Evolutionary conservation across 2,329 filamentous ascomycete species (phyloP).

Genomic region (Coleophoma cylindrospora): DNA sequence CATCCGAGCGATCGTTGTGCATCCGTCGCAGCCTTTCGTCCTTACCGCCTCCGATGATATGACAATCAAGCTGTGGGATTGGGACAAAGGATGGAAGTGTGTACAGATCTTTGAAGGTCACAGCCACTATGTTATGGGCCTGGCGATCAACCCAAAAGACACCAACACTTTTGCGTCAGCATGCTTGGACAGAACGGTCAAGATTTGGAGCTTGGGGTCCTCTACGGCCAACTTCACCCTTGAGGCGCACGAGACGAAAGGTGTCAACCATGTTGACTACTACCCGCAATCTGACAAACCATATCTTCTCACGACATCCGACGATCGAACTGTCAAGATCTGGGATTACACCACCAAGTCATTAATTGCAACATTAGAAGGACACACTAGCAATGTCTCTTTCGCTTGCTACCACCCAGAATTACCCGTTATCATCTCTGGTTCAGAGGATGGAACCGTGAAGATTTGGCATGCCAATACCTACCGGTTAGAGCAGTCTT

Average conservation of each 20-base stretch:
- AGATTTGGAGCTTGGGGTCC: constrained; percentile 95
- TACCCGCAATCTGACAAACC: constrained; percentile 70
- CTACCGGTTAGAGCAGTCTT: constrained; percentile 89
- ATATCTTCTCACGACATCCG: constrained; percentile 93
- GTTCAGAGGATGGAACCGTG: constrained; percentile 94
- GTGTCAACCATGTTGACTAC: constrained; percentile 96
- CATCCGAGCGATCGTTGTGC: constrained; percentile 92
- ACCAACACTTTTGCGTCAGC: constrained; percentile 91
- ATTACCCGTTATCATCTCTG: constrained; percentile 93
- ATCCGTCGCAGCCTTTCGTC: constrained; percentile 92
- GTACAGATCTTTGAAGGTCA: constrained; percentile 96
- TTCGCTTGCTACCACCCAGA: constrained; percentile 98
- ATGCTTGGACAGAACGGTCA: constrained; percentile 92
- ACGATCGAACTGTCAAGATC: constrained; percentile 94
- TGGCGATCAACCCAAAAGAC: constrained; percentile 96
- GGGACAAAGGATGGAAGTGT: constrained; percentile 98
- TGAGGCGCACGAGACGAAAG: constrained; percentile 94
- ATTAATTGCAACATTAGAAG: constrained; percentile 91
- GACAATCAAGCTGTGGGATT: constrained; percentile 98
- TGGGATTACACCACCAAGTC: constrained; percentile 99
- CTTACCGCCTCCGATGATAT: constrained; percentile 96
- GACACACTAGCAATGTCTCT: constrained; percentile 95
- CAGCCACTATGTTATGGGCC: constrained; percentile 92
- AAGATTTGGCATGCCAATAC: constrained; percentile 99
- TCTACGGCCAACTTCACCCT: constrained; percentile 94